A percentile compares a stretch with the other conserved stretches of the same genome.
Evolutionary conservation across 169 alveolate genomes (phyloP).

Genomic region (Eimeria sp.): DNA sequence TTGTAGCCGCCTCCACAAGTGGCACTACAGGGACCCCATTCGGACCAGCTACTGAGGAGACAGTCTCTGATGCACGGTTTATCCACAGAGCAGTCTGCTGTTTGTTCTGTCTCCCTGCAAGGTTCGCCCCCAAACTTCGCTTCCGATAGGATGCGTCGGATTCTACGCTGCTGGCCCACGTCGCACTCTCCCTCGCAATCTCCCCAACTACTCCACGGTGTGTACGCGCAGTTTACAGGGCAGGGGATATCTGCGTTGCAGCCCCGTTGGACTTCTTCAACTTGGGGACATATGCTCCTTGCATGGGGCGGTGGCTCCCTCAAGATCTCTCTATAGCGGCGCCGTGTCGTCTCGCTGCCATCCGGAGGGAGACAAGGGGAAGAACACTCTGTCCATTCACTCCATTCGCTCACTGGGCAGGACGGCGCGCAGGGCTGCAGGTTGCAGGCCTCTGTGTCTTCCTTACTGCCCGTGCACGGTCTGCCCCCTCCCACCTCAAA

Average conservation of each 20-base stretch:
- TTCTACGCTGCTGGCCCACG: slow-evolving; percentile 83
- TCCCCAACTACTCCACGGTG: slow-evolving; percentile 88
- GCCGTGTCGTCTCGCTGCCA: slow-evolving; percentile 50
- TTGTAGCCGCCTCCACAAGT: slow-evolving; percentile 87
- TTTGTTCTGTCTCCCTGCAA: slow-evolving; percentile 64
- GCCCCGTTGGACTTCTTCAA: slow-evolving; percentile 77
- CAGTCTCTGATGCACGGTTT: slow-evolving; percentile 80
- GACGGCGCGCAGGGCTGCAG: slow-evolving; percentile 66
- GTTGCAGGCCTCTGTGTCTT: slow-evolving; percentile 72
- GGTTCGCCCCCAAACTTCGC: slow-evolving; percentile 73
- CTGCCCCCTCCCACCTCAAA: slow-evolving; percentile 75
- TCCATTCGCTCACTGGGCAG: slow-evolving; percentile 87
- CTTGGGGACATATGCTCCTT: slow-evolving; percentile 62
- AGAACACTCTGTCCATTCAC: slow-evolving; percentile 87
- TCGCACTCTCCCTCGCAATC: slow-evolving; percentile 87
- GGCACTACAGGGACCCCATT: slow-evolving; percentile 87
- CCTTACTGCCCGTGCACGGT: slow-evolving; percentile 63
- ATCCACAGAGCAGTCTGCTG: slow-evolving; percentile 62
- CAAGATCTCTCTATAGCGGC: slow-evolving; percentile 64
- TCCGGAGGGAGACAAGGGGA: slow-evolving; percentile 78
- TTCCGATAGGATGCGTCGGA: slow-evolving; percentile 75
- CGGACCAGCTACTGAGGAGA: slow-evolving; percentile 84
- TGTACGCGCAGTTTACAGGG: slow-evolving; percentile 86
- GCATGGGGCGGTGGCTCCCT: slow-evolving; percentile 32
- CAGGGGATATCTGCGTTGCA: slow-evolving; percentile 87